Percentiles rank a stretch among this genome's conserved stretches.
phyloP scores from a whole-genome alignment of 2,329 filamentous ascomycete genomes.

The Pestalotiopsis sp. region DNA sequence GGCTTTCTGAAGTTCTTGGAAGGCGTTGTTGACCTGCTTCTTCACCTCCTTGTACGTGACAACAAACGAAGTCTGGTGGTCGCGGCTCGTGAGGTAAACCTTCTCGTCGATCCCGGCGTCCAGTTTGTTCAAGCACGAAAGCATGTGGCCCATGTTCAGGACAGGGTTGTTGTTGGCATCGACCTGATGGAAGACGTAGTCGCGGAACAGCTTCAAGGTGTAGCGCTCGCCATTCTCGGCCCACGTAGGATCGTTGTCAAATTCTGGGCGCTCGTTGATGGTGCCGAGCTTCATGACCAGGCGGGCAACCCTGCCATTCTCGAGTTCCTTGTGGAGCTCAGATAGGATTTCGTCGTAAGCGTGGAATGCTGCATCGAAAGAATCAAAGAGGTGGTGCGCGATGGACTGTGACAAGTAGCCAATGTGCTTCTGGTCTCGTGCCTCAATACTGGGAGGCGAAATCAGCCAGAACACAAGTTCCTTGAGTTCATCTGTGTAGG shows the following conservation, averaged over 20 bases:
- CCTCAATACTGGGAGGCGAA: constrained; percentile 54
- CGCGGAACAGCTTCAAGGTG: constrained; percentile 90
- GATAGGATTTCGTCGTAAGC: constrained; percentile 74
- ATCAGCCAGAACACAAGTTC: constrained; percentile 84
- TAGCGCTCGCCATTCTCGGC: constrained; percentile 92
- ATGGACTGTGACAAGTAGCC: constrained; percentile 81
- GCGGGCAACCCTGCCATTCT: constrained; percentile 85
- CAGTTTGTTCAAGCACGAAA: constrained; percentile 86
- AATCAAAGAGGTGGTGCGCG: constrained; percentile 72
- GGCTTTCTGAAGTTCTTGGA: constrained; percentile 59
- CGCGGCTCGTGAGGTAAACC: constrained; percentile 82
- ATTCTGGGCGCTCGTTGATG: constrained; percentile 88
- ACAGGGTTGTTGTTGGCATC: constrained; percentile 82
- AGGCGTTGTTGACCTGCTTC: constrained; percentile 61
- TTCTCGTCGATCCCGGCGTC: constrained; percentile 89
- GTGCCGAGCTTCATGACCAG: constrained; percentile 80
- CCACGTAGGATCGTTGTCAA: constrained; percentile 78
- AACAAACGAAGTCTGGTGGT: constrained; percentile 87
- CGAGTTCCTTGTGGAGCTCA: constrained; percentile 78
- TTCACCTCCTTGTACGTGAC: constrained; percentile 90
- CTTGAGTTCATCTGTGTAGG: constrained; percentile 76
- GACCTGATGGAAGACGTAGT: constrained; percentile 97
- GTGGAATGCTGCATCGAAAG: constrained; percentile 80
- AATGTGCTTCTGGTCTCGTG: constrained; percentile 65
- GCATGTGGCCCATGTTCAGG: constrained; percentile 84